Conservation (phyloP, 2,329 filamentous ascomycete species). For the Cucurbitaria berberidis region DNA sequence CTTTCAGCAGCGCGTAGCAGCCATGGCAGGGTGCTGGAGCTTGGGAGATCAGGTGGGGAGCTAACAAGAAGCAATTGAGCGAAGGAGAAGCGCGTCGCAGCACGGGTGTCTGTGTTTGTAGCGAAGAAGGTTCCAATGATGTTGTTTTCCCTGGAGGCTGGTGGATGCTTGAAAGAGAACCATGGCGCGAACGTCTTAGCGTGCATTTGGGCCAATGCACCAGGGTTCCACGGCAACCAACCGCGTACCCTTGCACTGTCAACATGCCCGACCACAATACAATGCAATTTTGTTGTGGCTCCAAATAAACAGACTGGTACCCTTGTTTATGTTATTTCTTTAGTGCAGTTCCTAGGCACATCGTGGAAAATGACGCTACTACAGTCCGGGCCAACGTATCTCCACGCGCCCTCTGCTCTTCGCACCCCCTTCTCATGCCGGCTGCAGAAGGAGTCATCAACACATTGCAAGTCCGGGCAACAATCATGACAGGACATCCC, state of each 20-base stretch:
- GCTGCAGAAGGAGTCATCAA: too few relatives aligned
- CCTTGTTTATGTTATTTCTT: background rate
- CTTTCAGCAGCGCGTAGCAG: conserved; percentile 38
- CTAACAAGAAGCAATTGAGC: conserved; percentile 33
- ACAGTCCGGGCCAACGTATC: background rate
- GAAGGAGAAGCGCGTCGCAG: conserved; percentile 34
- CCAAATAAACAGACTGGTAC: background rate
- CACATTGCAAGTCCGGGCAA: too few relatives aligned
- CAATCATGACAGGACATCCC: too few relatives aligned
- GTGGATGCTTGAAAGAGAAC: conserved; percentile 3
- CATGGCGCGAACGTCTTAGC: background rate
- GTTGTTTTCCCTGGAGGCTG: conserved; percentile 42
- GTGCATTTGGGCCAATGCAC: background rate
- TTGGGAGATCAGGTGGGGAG: conserved; percentile 11
- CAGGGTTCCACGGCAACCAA: background rate
- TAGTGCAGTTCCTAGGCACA: background rate
- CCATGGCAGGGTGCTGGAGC: conserved; percentile 27
- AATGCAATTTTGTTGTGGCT: background rate
- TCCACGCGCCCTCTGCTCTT: background rate
- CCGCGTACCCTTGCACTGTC: background rate
- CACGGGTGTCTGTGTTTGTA: conserved; percentile 28
- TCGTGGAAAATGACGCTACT: background rate
- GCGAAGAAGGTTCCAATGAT: conserved; percentile 16
- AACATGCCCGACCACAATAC: background rate
- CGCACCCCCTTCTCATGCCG: background rate